Conservation (phyloP, 495 filamentous ascomycete species). For the Neurospora sp. region DNA sequence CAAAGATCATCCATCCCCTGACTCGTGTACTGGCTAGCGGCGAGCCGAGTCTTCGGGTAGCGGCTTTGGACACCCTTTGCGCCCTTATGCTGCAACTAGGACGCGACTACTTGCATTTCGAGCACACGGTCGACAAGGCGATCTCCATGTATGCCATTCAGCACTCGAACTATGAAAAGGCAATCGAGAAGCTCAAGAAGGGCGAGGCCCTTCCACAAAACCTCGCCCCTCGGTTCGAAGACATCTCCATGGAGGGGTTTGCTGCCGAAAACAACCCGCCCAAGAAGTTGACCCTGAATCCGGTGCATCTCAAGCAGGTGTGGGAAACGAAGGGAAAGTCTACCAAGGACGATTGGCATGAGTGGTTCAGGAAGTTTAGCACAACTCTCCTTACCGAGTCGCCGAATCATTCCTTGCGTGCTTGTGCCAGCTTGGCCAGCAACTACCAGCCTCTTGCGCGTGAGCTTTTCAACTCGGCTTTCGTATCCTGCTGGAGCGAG, state of each 20-base stretch:
- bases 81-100: conserved; percentile 93
- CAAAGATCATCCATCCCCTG: conserved; percentile 86
- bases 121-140: conserved; percentile 78
- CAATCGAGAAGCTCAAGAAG: conserved; percentile 86
- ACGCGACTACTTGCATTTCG: conserved; percentile 87
- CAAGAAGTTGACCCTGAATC: conserved; percentile 93
- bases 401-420: conserved; percentile 85
- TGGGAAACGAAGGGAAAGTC: conserved; percentile 96
- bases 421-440: conserved; percentile 83
- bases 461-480: conserved; percentile 95
- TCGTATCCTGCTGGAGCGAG: conserved; percentile 98
- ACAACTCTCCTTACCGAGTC: conserved; percentile 93
- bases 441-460: conserved; percentile 86
- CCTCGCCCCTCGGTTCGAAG: conserved; percentile 74
- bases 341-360: conserved; percentile 95
- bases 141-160: conserved; percentile 58
- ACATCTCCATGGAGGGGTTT: conserved; percentile 64
- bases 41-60: conserved; percentile 64
- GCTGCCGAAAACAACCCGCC: conserved; percentile 67
- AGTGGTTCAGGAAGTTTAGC: conserved; percentile 96
- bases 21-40: conserved; percentile 62
- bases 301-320: conserved; percentile 91
- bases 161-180: conserved; percentile 80
- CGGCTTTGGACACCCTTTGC: conserved; percentile 91
- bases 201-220: conserved; percentile 90